Evolutionary conservation across 441 rosid species (phyloP), one percentile per base, ranked within the genome.

Genomic region (Biscutella laevigata): DNA sequence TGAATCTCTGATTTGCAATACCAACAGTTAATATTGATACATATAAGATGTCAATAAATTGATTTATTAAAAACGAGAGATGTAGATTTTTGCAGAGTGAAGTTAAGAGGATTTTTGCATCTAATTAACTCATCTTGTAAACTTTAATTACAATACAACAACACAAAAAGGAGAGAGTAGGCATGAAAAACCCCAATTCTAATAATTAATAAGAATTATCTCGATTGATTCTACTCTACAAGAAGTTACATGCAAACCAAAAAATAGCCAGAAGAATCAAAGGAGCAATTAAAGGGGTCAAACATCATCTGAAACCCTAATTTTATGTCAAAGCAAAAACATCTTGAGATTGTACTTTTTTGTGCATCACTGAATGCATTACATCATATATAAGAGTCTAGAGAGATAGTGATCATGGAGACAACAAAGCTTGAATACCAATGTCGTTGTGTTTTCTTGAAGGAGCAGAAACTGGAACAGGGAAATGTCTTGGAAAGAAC

Each of bases 391-490:
- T n/a, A 16, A 47, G 12, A 38, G 34, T 35, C 20, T 44, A n/a
- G n/a, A n/a, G n/a, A n/a, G n/a, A n/a, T n/a, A n/a, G n/a, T n/a
- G n/a, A n/a, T n/a, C n/a, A n/a, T n/a, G n/a, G n/a, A n/a, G n/a
- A n/a, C n/a, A n/a, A n/a, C n/a, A n/a, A n/a, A n/a, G n/a, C n/a
- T 22, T 82, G 82, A 41, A 80, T 64, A 73, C 95, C 95, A 62
- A 86, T 75, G 45, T 68, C 85, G 55, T 86, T 88, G 72, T 86
- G 94, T 71, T 77, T 86, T 69, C 88, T 71, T 53, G 97, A 89
- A 53, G 97, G 97, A 30, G 83, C 97, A 37, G 97, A 89, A 56
- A 77, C 66, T 15, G 97, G 97, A 27, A 89, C 72, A 0, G 88
- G 97, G 1, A 84, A 68, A 63, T 77, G 86, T 59, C 78, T 82